Conservation (phyloP, 768 basidiomycete genomes). For the Panaeolus cyanescens region DNA sequence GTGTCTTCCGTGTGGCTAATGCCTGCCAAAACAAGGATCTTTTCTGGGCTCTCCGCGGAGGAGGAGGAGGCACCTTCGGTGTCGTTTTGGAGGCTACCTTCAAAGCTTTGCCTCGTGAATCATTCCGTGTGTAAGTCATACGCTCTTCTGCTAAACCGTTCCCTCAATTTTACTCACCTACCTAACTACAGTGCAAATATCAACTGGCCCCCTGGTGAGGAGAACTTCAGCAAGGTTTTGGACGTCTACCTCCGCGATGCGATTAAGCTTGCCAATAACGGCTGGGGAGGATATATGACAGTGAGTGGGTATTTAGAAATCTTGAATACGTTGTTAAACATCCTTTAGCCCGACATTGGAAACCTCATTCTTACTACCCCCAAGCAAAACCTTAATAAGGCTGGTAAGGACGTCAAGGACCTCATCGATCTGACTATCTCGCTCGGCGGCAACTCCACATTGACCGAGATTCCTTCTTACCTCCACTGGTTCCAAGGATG, state of each 20-base stretch:
- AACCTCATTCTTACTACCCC: slow-evolving; percentile 31
- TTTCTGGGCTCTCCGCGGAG: slow-evolving; percentile 49
- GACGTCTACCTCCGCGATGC: slow-evolving; percentile 37
- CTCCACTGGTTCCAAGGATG: slow-evolving; percentile 22
- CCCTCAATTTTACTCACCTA: slow-evolving; percentile 5
- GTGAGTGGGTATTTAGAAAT: background rate
- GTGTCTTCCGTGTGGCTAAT: slow-evolving; percentile 36
- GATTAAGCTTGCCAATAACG: slow-evolving; percentile 43
- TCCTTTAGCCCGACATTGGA: slow-evolving; percentile 17
- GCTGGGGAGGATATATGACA: slow-evolving; percentile 48
- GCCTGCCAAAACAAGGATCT: slow-evolving; percentile 37
- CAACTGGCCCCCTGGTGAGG: slow-evolving; percentile 32
- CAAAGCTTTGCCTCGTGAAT: slow-evolving; percentile 36
- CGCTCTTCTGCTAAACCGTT: background rate
- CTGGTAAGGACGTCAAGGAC: slow-evolving; percentile 27
- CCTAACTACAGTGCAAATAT: slow-evolving; percentile 31
- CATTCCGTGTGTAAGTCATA: slow-evolving; percentile 16
- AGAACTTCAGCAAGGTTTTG: slow-evolving; percentile 31
- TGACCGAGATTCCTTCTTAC: slow-evolving; percentile 19
- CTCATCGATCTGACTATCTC: slow-evolving; percentile 18
- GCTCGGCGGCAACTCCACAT: slow-evolving; percentile 18
- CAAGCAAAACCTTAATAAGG: slow-evolving; percentile 20
- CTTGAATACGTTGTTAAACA: background rate
- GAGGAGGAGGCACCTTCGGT: slow-evolving; percentile 24
- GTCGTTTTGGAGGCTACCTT: slow-evolving; percentile 19